These are phyloP conservation scores for Oenanthe sinensis DNA, from an alignment of 129 eudicot species.

Conservation along the genomic window DNA sequence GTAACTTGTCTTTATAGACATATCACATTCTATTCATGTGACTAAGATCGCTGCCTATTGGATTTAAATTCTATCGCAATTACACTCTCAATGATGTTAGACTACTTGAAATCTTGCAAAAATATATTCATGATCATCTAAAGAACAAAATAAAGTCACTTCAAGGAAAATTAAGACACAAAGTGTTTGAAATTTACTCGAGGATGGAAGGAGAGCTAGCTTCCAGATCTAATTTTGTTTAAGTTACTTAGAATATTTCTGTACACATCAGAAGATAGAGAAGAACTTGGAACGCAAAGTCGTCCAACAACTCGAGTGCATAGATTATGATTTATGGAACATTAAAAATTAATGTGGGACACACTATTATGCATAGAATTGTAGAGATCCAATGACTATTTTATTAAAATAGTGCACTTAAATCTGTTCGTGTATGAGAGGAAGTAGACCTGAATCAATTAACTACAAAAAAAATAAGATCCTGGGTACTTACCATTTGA, in stretches of 20 bases:
- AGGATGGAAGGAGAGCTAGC: background rate
- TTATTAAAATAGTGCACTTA: background rate
- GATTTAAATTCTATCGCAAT: background rate
- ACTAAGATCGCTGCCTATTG: background rate
- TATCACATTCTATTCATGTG: background rate
- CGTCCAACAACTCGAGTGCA: background rate
- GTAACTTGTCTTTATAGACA: background rate
- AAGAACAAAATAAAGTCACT: background rate
- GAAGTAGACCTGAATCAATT: background rate
- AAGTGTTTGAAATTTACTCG: background rate
- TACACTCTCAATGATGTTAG: background rate
- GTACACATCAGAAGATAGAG: background rate
- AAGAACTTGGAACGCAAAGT: background rate
- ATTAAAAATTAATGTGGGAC: background rate
- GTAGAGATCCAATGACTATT: background rate
- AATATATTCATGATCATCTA: background rate
- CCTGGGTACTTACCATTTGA: slow-evolving; percentile 27
- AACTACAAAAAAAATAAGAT: background rate
- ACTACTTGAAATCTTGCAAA: background rate
- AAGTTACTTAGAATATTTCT: background rate
- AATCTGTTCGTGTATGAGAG: background rate
- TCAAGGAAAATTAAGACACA: background rate
- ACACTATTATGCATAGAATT: background rate
- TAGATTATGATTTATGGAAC: background rate
- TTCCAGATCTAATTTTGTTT: background rate